A percentile compares a stretch with the other conserved stretches of the same genome.
These are phyloP conservation scores for Entomortierella chlamydospora DNA, from an alignment of 192 early-diverging fungal species.

Conservation along the genomic window DNA sequence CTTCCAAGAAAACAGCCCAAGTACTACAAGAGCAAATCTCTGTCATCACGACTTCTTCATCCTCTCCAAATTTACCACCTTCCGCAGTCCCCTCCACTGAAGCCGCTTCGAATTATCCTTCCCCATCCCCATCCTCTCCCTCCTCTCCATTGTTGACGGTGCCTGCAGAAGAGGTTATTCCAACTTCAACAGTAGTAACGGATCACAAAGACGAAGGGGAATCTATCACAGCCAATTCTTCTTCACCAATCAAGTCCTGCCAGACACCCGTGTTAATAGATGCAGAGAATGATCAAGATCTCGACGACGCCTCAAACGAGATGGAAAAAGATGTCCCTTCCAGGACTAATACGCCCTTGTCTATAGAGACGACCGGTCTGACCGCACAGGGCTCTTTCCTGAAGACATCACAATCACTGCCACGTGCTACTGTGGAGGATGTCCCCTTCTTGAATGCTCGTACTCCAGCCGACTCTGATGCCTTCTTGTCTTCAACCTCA, in stretches of 20 bases:
- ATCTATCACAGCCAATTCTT: background rate
- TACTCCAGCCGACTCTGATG: background rate
- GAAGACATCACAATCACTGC: background rate
- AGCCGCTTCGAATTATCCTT: background rate
- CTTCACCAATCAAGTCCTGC: background rate
- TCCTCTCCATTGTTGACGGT: constrained; percentile 3
- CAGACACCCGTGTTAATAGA: background rate
- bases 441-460: background rate
- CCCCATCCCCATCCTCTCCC: background rate
- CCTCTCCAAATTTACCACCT: background rate
- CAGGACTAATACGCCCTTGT: background rate
- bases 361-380: background rate
- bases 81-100: background rate
- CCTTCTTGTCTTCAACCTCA: background rate
- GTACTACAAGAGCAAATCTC: no score
- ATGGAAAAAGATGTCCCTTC: background rate
- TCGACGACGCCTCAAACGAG: background rate
- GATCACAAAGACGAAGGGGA: background rate
- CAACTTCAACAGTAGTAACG: background rate
- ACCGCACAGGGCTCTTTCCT: background rate
- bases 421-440: background rate
- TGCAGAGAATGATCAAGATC: background rate
- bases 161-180: background rate
- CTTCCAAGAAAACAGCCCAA: no score
- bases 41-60: background rate